phyloP scores from a whole-genome alignment of 805 yeast genomes.

The Suhomyces vadensis region DNA sequence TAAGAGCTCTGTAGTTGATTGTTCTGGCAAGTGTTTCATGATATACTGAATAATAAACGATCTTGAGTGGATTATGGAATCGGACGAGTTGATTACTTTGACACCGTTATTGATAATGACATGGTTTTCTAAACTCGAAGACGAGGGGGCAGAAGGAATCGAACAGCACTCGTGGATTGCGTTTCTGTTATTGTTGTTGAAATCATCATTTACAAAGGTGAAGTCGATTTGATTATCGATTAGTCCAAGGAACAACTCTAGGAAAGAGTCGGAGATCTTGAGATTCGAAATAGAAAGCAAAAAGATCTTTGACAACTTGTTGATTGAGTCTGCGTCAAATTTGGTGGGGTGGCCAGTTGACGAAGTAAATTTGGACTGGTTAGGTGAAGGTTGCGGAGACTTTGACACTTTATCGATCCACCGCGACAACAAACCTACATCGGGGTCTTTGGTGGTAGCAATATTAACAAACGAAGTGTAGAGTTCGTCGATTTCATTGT shows the following conservation, averaged over 20 bases:
- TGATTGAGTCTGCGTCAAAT: constrained; percentile 17
- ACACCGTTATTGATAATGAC: constrained; percentile 46
- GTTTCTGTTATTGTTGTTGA: constrained; percentile 55
- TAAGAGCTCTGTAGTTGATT: constrained; percentile 21
- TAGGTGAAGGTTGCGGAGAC: constrained; percentile 1
- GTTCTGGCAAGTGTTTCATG: constrained; percentile 22
- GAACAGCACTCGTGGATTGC: constrained; percentile 70
- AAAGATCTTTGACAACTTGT: constrained; percentile 66
- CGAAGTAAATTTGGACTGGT: background rate
- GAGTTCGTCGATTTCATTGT: constrained; percentile 63
- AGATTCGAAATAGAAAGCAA: constrained; percentile 64
- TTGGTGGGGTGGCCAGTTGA: background rate
- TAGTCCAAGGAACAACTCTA: constrained; percentile 49
- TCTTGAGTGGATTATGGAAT: constrained; percentile 39
- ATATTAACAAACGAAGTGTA: constrained; percentile 67
- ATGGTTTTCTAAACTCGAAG: constrained; percentile 35
- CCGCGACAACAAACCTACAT: constrained; percentile 33
- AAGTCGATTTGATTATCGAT: constrained; percentile 56
- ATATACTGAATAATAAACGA: constrained; percentile 37
- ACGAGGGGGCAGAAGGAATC: constrained; percentile 41
- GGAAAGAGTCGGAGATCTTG: constrained; percentile 62
- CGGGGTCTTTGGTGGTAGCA: constrained; percentile 45
- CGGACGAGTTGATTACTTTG: constrained; percentile 38
- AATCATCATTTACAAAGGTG: constrained; percentile 61
- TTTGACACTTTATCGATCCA: constrained; percentile 42